Conservation (phyloP, 805 yeast species). For the Lipomyces sp. region DNA sequence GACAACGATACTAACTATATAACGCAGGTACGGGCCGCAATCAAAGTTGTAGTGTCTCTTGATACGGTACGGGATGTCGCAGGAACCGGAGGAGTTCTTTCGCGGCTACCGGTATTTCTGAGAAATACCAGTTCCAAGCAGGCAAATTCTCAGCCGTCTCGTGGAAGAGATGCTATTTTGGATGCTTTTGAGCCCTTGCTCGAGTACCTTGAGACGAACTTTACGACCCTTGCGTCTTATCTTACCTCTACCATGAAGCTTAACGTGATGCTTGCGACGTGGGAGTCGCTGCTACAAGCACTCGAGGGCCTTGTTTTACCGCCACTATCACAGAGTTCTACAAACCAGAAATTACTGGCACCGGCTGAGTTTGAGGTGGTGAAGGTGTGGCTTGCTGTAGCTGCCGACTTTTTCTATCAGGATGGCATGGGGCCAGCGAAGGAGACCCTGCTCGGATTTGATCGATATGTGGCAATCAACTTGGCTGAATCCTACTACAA, state of each 20-base stretch:
- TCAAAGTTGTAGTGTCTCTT: constrained; percentile 56
- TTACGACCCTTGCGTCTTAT: constrained; percentile 58
- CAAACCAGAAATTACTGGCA: constrained; percentile 47
- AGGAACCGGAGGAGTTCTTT: not conserved
- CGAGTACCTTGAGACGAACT: constrained; percentile 66
- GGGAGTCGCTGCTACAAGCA: constrained; percentile 67
- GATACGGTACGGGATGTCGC: constrained; percentile 43
- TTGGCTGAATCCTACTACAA: constrained; percentile 48
- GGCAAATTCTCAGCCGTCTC: not conserved
- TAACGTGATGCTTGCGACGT: constrained; percentile 70
- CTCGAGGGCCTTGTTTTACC: constrained; percentile 77
- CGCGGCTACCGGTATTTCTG: no score
- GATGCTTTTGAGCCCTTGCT: constrained; percentile 69
- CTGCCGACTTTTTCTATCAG: constrained; percentile 72
- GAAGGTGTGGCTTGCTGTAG: constrained; percentile 66
- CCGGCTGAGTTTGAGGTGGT: constrained; percentile 62
- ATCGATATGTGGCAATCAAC: constrained; percentile 8
- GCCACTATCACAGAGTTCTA: constrained; percentile 46
- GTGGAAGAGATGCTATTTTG: no score
- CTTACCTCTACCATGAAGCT: constrained; percentile 55
- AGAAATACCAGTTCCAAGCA: no score
- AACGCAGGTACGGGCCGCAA: constrained; percentile 43
- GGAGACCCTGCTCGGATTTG: constrained; percentile 50
- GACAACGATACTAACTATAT: no score
- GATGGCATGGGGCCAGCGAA: constrained; percentile 78